Conservation (phyloP, 768 basidiomycete genomes). For the Pisolithus albus region DNA sequence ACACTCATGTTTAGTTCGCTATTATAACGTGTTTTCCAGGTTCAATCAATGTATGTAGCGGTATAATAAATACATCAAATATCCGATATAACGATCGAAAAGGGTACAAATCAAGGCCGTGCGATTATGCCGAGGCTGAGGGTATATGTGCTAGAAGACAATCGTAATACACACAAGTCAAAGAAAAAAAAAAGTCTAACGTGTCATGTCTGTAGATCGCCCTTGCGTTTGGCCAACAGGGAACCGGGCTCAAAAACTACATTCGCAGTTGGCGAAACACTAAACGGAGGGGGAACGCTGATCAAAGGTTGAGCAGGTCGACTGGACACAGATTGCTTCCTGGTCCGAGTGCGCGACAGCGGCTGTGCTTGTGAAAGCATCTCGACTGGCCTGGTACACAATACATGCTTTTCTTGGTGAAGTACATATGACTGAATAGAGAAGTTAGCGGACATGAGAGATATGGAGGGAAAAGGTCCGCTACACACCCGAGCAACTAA, state of each 20-base stretch:
- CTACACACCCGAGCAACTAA: slow-evolving; percentile 70
- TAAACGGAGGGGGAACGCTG: slow-evolving; percentile 36
- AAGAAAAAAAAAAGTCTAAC: not conserved
- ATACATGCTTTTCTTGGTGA: slow-evolving; percentile 67
- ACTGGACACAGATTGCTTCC: slow-evolving; percentile 28
- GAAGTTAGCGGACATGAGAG: slow-evolving; percentile 7
- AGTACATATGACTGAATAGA: slow-evolving; percentile 67
- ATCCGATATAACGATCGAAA: not conserved
- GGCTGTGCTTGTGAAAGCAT: slow-evolving; percentile 22
- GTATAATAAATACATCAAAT: not conserved
- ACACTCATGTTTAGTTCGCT: not conserved
- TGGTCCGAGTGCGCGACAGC: slow-evolving; percentile 32
- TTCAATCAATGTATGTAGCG: slow-evolving; percentile 1
- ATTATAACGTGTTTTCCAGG: not conserved
- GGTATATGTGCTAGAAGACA: not conserved
- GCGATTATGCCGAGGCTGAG: not conserved
- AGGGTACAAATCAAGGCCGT: not conserved
- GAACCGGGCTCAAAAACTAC: slow-evolving; percentile 72
- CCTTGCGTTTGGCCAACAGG: slow-evolving; percentile 51
- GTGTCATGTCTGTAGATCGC: slow-evolving; percentile 10
- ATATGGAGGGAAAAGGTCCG: not conserved
- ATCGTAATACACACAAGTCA: slow-evolving; percentile 1
- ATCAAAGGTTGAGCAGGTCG: slow-evolving; percentile 44
- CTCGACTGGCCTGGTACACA: slow-evolving; percentile 31
- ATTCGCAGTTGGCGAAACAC: slow-evolving; percentile 24